Percentiles rank a stretch among this genome's conserved stretches.
phyloP scores from a whole-genome alignment of 116 monocot genomes.

The Cymodocea nodosa region DNA sequence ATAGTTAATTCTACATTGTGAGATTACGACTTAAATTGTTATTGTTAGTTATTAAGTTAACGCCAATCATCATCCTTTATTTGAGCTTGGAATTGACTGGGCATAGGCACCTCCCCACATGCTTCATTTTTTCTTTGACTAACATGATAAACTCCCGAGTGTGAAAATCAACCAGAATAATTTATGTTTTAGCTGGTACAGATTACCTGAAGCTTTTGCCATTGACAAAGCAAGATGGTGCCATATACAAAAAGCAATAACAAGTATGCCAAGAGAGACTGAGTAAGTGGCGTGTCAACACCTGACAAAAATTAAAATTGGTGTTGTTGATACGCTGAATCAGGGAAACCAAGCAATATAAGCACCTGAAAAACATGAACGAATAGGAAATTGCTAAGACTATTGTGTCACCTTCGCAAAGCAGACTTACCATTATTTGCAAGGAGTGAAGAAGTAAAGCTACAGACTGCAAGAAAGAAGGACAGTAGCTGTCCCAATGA shows the following conservation, averaged over 20 bases:
- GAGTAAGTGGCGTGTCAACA: no score
- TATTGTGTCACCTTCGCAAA: no score
- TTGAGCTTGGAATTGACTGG: not conserved
- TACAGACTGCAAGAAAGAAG: slow-evolving; percentile 26
- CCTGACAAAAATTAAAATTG: no score
- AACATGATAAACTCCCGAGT: no score
- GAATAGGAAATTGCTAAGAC: no score
- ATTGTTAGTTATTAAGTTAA: no score
- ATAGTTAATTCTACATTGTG: no score
- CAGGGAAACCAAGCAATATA: not conserved
- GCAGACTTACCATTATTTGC: slow-evolving; percentile 25
- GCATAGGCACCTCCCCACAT: no score
- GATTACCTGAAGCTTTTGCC: slow-evolving; percentile 31
- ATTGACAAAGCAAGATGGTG: slow-evolving; percentile 20
- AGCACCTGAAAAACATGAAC: not conserved
- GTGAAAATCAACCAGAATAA: no score
- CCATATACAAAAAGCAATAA: slow-evolving; percentile 35
- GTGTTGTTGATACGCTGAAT: not conserved
- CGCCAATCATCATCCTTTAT: not conserved
- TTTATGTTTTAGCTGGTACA: not conserved
- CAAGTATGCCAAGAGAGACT: slow-evolving; percentile 12
- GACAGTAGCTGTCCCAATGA: slow-evolving; percentile 43
- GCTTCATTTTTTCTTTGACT: no score
- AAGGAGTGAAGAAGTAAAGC: slow-evolving; percentile 46
- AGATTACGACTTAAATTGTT: no score